Conservation (phyloP, 1,284 basidiomycete genomes). For the Puccinia horiana region DNA sequence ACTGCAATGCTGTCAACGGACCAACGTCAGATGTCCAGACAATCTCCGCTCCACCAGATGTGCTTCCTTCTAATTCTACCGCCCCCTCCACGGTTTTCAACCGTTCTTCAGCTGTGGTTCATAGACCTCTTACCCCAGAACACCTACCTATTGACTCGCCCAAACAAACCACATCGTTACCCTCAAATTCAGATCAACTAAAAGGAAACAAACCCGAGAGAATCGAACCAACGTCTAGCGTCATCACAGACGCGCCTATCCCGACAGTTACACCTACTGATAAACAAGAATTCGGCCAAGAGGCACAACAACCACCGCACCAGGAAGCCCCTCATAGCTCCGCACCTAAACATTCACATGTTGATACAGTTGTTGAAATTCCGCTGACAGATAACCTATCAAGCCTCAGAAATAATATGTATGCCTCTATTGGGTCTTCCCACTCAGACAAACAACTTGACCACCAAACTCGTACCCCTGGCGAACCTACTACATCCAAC, state of each 20-base stretch:
- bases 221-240: background rate
- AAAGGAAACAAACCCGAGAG: background rate
- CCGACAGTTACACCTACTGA: background rate
- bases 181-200: background rate
- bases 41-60: background rate
- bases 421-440: conserved; percentile 28
- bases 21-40: background rate
- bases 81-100: background rate
- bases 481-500: conserved; percentile 6
- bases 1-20: too few relatives aligned
- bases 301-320: background rate
- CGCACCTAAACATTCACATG: background rate
- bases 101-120: background rate
- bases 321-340: background rate
- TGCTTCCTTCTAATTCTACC: background rate
- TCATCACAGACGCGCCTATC: background rate
- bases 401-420: conserved; percentile 26
- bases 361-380: conserved; percentile 34
- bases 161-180: background rate
- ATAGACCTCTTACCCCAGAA: background rate
- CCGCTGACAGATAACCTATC: conserved; percentile 47
- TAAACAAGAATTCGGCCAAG: conserved; percentile 21
- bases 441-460: conserved; percentile 15
- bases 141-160: background rate
- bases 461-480: conserved; percentile 28